Evolutionary conservation across 2,329 filamentous ascomycete species (phyloP), one percentile per base, ranked within the genome.

Genomic region (Talaromyces sp.): DNA sequence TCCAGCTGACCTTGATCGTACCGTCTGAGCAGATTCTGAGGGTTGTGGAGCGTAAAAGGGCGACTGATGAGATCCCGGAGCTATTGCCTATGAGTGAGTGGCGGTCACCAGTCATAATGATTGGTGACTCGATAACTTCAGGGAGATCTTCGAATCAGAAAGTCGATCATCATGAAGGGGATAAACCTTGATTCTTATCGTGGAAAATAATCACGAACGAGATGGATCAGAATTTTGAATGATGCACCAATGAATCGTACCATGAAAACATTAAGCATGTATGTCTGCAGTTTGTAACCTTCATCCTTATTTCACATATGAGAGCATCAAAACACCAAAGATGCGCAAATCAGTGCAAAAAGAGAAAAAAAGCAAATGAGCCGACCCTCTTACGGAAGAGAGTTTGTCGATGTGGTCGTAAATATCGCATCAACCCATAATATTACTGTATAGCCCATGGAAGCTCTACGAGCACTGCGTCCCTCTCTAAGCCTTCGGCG

Each of bases 401-500:
- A 14, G 25, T 33, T 54, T 33, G 48, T 35, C 48, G 14, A 18
- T 2, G 11, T 54, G 21, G 50, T 35, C 50, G 50, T 54, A 54
- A 14, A 35, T 18, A 54, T 33, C 48, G 9, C 48, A 54, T 54
- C 48, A 54, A 54, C 18, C n/a, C 14, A 21, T 35, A 23, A 18
- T 3, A 35, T 12, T 28, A 16, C 16, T 16, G 16, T 16, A 18
- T n/a, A 31, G 21, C 44, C 8, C 8, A 5, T 11, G 5, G 18
- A 52, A 40, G 33, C 37, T 57, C n/a, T 37, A 11, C 18, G 5
- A n/a, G 35, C 12, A 39, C 8, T 44, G 48, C 33, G 18, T 52
- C 33, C 18, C 23, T 31, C 40, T n/a, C 60, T 57, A 65, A 58
- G 61, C 28, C 37, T 56, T 63, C 44, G 63, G 69, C 48, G 75